Conservation (phyloP, 2,329 filamentous ascomycete genomes). For the Diaporthe australafricana region DNA sequence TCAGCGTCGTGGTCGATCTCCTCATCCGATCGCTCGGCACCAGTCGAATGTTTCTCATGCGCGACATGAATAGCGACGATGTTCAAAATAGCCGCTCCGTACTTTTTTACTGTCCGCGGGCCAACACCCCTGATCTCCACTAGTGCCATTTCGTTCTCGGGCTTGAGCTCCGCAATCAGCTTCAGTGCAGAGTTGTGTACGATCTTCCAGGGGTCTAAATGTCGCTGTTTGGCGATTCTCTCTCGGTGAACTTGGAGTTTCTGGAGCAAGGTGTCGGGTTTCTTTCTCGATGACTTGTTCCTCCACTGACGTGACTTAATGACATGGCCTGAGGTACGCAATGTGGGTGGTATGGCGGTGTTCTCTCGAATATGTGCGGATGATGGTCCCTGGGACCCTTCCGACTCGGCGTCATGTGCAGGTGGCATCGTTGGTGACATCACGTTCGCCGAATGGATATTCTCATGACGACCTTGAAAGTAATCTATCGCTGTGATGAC, state of each 20-base stretch:
- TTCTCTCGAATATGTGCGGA: neutral
- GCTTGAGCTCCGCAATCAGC: neutral
- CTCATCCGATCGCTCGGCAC: neutral
- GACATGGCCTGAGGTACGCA: neutral
- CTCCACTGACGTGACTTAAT: neutral
- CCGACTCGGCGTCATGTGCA: too few species aligned
- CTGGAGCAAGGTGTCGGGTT: neutral
- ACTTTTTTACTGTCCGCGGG: slow-evolving; percentile 5
- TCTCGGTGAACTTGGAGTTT: slow-evolving; percentile 3
- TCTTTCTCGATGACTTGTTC: neutral
- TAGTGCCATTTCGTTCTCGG: neutral
- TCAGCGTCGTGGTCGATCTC: neutral
- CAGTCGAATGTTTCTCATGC: neutral
- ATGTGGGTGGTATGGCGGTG: neutral
- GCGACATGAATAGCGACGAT: slow-evolving; percentile 3
- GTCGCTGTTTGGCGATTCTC: slow-evolving; percentile 7
- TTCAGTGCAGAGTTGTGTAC: slow-evolving; percentile 13
- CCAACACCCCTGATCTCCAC: slow-evolving; percentile 10
- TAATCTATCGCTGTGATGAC: neutral
- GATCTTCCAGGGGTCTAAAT: neutral
- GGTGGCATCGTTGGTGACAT: too few species aligned
- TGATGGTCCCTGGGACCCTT: neutral
- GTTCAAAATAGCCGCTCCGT: slow-evolving; percentile 19
- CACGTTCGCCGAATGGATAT: neutral
- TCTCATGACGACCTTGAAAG: neutral